Conservation (phyloP, 2,329 filamentous ascomycete genomes). For the Pseudocercospora eumusae region DNA sequence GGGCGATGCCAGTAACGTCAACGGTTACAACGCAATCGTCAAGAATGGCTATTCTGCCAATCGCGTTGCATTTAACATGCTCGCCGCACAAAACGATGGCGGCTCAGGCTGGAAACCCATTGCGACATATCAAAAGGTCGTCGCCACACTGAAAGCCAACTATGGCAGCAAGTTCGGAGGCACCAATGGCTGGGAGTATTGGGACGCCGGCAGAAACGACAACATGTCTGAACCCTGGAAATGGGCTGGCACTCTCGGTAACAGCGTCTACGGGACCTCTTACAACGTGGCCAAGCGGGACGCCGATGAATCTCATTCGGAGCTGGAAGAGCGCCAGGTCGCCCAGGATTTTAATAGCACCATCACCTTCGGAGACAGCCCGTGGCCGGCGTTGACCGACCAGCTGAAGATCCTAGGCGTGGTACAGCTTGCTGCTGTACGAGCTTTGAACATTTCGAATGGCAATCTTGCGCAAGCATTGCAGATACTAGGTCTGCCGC, state of each 20-base stretch:
- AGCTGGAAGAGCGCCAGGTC: slow-evolving; percentile 7
- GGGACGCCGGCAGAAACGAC: slow-evolving; percentile 29
- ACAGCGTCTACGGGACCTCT: slow-evolving; percentile 19
- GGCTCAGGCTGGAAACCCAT: slow-evolving; percentile 32
- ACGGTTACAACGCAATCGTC: slow-evolving; percentile 33
- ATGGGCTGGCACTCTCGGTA: slow-evolving; percentile 27
- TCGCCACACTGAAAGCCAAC: slow-evolving; percentile 27
- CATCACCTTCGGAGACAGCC: slow-evolving; percentile 21
- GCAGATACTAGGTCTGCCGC: slow-evolving; percentile 14
- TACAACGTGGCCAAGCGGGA: slow-evolving; percentile 16
- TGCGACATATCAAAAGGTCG: slow-evolving; percentile 22
- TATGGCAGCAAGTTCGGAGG: slow-evolving; percentile 30
- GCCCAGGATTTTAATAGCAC: slow-evolving; percentile 16
- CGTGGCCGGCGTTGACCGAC: slow-evolving; percentile 28
- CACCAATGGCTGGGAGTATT: slow-evolving; percentile 37
- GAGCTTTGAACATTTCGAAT: slow-evolving; percentile 26
- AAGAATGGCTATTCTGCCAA: slow-evolving; percentile 28
- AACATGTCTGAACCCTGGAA: slow-evolving; percentile 23
- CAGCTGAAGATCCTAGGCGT: slow-evolving; percentile 17
- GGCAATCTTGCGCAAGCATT: slow-evolving; percentile 20
- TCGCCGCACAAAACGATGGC: slow-evolving; percentile 31
- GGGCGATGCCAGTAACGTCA: slow-evolving; percentile 31
- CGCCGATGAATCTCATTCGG: slow-evolving; percentile 8
- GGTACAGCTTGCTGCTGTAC: slow-evolving; percentile 19
- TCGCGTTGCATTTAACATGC: slow-evolving; percentile 32